Percentiles rank a stretch among this genome's conserved stretches.
phyloP scores from a whole-genome alignment of 2,329 filamentous ascomycete genomes.

The Fusarium sp. region DNA sequence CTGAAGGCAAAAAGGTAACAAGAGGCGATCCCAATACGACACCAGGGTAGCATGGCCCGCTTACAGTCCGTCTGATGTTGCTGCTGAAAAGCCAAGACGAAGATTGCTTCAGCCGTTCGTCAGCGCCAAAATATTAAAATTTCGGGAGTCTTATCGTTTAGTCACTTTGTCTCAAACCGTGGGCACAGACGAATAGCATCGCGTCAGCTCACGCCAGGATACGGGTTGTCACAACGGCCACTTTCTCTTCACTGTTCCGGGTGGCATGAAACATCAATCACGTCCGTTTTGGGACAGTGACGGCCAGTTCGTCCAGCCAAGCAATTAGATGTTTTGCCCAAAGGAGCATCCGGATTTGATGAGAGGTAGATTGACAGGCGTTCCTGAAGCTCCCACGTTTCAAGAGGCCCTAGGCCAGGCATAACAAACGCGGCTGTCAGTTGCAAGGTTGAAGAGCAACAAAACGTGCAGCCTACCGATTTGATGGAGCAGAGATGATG shows the following conservation, averaged over 20 bases:
- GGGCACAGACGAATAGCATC: conserved; percentile 32
- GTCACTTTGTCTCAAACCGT: conserved; percentile 36
- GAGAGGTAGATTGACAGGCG: conserved; percentile 27
- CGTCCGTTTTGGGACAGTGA: conserved; percentile 31
- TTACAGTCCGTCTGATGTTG: conserved; percentile 34
- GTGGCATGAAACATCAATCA: conserved; percentile 32
- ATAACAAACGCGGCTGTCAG: conserved; percentile 34
- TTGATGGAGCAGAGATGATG: conserved; percentile 48
- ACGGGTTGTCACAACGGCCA: conserved; percentile 29
- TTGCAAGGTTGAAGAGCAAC: conserved; percentile 34
- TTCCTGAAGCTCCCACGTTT: conserved; percentile 46
- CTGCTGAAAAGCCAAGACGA: conserved; percentile 14
- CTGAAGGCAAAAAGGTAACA: conserved; percentile 11
- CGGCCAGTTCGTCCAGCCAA: conserved; percentile 25
- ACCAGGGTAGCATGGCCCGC: conserved; percentile 31
- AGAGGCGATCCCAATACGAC: conserved; percentile 21
- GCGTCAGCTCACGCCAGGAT: conserved; percentile 30
- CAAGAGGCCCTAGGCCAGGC: conserved; percentile 38
- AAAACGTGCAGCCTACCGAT: conserved; percentile 50
- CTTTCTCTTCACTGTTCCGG: conserved; percentile 34
- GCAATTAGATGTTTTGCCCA: conserved; percentile 16
- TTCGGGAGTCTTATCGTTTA: conserved; percentile 24
- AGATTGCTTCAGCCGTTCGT: conserved; percentile 19
- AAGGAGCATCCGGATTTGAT: conserved; percentile 31
- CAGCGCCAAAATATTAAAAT: conserved; percentile 32